Percentiles rank a stretch among this genome's conserved stretches.
Conservation (phyloP, 2,329 filamentous ascomycete species). For the Trichoderma hamatum region DNA sequence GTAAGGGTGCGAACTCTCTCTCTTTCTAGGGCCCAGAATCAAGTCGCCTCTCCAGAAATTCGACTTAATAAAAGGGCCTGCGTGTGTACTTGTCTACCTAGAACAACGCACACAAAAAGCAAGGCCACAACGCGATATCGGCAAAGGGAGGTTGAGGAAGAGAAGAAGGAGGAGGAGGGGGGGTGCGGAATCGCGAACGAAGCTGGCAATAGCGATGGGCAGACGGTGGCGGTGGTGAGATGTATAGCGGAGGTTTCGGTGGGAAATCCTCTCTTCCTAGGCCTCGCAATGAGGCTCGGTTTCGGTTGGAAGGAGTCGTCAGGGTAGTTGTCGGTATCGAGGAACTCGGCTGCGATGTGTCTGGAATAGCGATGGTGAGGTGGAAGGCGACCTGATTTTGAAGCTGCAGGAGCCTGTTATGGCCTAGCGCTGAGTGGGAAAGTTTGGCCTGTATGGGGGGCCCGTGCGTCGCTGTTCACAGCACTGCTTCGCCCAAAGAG, state of each 20-base stretch:
- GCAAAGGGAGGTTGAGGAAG: background rate
- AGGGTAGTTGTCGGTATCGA: conserved; percentile 30
- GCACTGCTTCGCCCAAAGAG: background rate
- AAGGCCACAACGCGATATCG: conserved; percentile 10
- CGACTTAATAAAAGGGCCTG: background rate
- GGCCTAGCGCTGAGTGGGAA: conserved; percentile 38
- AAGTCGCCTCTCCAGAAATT: background rate
- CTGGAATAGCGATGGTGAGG: conserved; percentile 35
- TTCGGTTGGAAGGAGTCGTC: conserved; percentile 29
- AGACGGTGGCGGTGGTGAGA: background rate
- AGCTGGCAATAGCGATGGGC: conserved; percentile 4
- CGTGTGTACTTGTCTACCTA: background rate
- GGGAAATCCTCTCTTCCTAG: conserved; percentile 27
- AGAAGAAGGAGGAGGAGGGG: conserved; percentile 18
- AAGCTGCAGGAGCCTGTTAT: conserved; percentile 39
- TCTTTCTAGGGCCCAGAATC: conserved; percentile 24
- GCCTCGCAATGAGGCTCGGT: conserved; percentile 27
- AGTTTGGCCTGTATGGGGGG: conserved; percentile 22
- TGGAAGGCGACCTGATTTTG: conserved; percentile 37
- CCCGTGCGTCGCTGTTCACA: conserved; percentile 24
- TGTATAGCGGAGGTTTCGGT: conserved; percentile 19
- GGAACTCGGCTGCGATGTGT: conserved; percentile 33
- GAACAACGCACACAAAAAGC: background rate
- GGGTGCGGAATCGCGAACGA: conserved; percentile 9
- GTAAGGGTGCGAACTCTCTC: conserved; percentile 37